Conservation (phyloP, 176 grass and related monocot species). For the Lolium multiflorum region DNA sequence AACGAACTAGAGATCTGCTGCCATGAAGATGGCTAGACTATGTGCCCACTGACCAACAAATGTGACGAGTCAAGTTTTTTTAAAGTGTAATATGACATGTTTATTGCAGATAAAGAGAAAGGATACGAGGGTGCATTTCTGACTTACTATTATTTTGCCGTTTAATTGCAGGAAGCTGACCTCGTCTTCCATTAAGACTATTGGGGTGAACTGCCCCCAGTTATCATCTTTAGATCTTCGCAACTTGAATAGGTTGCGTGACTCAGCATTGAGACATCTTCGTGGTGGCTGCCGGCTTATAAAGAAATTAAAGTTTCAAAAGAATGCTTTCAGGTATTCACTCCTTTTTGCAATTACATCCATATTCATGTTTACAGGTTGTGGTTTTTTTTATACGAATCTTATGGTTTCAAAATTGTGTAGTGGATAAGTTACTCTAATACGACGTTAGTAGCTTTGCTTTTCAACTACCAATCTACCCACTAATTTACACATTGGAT, state of each 20-base stretch:
- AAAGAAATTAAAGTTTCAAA: conserved; percentile 67
- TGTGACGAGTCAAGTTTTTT: conserved; percentile 13
- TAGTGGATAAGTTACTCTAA: background rate
- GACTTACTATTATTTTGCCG: conserved; percentile 31
- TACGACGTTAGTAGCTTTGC: conserved; percentile 18
- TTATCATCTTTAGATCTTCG: conserved; percentile 70
- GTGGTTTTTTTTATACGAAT: background rate
- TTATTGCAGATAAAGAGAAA: conserved; percentile 13
- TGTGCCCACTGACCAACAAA: background rate
- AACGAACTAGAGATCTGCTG: background rate
- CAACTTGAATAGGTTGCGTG: conserved; percentile 59
- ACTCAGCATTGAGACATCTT: conserved; percentile 60
- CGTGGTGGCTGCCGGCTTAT: conserved; percentile 59
- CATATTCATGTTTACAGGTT: conserved; percentile 7
- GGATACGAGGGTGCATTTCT: conserved; percentile 27
- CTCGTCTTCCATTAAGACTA: conserved; percentile 77
- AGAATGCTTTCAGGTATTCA: conserved; percentile 65
- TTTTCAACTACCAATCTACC: conserved; percentile 4
- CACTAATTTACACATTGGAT: background rate
- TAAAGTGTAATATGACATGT: conserved; percentile 14
- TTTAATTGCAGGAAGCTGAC: conserved; percentile 75
- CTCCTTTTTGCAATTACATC: background rate
- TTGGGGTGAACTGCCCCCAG: conserved; percentile 55
- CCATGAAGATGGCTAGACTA: background rate
- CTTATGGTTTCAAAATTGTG: background rate